A percentile compares a stretch with the other conserved stretches of the same genome.
Evolutionary conservation across 108 stramenopile genomes (phyloP).

Genomic region (Cyclotella distinguenda): DNA sequence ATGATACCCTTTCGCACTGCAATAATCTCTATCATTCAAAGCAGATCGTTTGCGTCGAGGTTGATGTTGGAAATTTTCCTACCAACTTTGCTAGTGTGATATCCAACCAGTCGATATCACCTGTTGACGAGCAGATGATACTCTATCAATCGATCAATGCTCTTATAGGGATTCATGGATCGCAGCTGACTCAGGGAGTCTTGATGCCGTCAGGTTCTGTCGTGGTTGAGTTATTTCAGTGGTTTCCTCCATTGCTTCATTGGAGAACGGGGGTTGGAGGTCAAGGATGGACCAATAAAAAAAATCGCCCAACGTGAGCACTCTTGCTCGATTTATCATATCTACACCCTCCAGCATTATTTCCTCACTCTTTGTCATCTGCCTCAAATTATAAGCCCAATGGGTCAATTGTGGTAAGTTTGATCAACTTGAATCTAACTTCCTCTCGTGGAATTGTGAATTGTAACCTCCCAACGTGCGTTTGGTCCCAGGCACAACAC

Average conservation of each 20-base stretch:
- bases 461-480: too few species aligned
- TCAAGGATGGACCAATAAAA: slow-evolving; percentile 11
- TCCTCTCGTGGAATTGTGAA: too few species aligned
- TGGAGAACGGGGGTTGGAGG: slow-evolving; percentile 8
- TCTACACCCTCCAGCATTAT: background rate
- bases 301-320: slow-evolving; percentile 18
- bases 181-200: slow-evolving; percentile 42
- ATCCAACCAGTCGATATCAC: slow-evolving; percentile 9
- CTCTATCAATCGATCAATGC: slow-evolving; percentile 36
- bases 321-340: background rate
- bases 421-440: too few species aligned
- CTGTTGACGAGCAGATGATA: slow-evolving; percentile 23
- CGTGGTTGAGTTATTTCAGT: slow-evolving; percentile 46
- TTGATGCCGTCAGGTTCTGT: slow-evolving; percentile 29
- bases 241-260: slow-evolving; percentile 8
- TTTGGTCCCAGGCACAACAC: too few species aligned
- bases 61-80: slow-evolving; percentile 32
- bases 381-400: background rate
- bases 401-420: slow-evolving; percentile 19
- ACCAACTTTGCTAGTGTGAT: slow-evolving; percentile 7
- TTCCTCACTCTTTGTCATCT: background rate
- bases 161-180: slow-evolving; percentile 48
- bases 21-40: slow-evolving; percentile 2
- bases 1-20: slow-evolving; percentile 10
- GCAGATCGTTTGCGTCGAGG: slow-evolving; percentile 31